phyloP scores from a whole-genome alignment of 2,329 filamentous ascomycete species.

The Scopulariopsis brevicaulis region DNA sequence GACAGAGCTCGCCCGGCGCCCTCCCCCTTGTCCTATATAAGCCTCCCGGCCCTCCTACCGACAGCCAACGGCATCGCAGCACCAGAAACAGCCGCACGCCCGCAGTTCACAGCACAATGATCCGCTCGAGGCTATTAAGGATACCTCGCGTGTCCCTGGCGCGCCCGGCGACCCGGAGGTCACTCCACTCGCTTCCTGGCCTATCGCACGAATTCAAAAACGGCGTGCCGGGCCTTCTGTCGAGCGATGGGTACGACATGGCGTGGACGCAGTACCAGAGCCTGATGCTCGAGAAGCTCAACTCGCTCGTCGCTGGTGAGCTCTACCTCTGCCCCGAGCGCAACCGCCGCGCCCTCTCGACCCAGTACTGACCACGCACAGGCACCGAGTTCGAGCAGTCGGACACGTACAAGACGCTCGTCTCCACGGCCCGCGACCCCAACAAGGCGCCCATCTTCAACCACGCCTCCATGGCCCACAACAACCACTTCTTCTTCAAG shows the following conservation, averaged over 20 bases:
- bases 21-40: not conserved
- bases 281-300: conserved; percentile 64
- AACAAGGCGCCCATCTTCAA: conserved; percentile 77
- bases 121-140: conserved; percentile 39
- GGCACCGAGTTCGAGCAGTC: conserved; percentile 53
- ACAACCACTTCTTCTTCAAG: conserved; percentile 77
- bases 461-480: conserved; percentile 91
- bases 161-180: conserved; percentile 8
- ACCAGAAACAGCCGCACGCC: not conserved
- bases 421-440: conserved; percentile 70
- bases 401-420: conserved; percentile 54
- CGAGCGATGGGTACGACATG: conserved; percentile 55
- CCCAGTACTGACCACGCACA: conserved; percentile 17
- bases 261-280: conserved; percentile 79
- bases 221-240: conserved; percentile 61
- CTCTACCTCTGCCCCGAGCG: conserved; percentile 7
- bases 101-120: conserved; percentile 25
- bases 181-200: conserved; percentile 33
- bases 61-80: not conserved
- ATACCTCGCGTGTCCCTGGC: conserved; percentile 29
- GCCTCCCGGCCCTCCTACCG: not conserved
- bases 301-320: conserved; percentile 60
- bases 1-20: not conserved
- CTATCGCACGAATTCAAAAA: conserved; percentile 33
- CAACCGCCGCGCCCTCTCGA: not conserved